Evolutionary conservation across 176 grass and related monocot genomes (phyloP), one percentile per base, ranked within the genome.

Genomic region (Oryza meyeriana): DNA sequence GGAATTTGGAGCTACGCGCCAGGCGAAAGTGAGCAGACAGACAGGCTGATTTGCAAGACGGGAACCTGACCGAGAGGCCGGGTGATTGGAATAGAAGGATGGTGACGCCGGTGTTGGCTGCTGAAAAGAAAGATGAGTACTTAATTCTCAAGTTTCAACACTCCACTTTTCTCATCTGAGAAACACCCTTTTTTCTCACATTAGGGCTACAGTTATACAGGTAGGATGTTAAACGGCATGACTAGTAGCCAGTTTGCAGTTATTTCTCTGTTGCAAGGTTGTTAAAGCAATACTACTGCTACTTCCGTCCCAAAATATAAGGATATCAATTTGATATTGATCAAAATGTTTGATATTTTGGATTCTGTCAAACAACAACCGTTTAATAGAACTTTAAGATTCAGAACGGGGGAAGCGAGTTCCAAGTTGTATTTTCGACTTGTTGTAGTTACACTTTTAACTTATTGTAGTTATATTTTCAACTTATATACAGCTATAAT

Each of bases 61-160:
- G 69, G 26, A 69, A 61, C 62, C 17, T 40, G 48, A 39, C 79
- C 41, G 44, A 73, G 26, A 32, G 48, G 39, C 79, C 41, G 27
- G 45, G 32, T 52, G 57, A 75, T 39, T 2, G 11, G 70, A 80
- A 80, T 75, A 38, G 76, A 85, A 81, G 16, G 20, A 34, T 40
- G 58, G 76, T 17, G 52, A 30, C 34, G 22, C 74, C 20, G 17
- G 28, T 38, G 28, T 33, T 7, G 57, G 48, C 4, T 36, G n/a
- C 10, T 9, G 1, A 40, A 40, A 40, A 40, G 8, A 11, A 26
- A 42, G 2, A 4, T 2, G 32, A n/a, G n/a, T n/a, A n/a, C n/a
- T n/a, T n/a, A n/a, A n/a, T n/a, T n/a, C n/a, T n/a, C n/a, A n/a
- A 20, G 48, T 52, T 6, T 8, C 5, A 55, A 22, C 18, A 55